Evolutionary conservation across 164 flowering plant species (phyloP), one percentile per base, ranked within the genome.

Genomic region (Paratinospora sagittata): DNA sequence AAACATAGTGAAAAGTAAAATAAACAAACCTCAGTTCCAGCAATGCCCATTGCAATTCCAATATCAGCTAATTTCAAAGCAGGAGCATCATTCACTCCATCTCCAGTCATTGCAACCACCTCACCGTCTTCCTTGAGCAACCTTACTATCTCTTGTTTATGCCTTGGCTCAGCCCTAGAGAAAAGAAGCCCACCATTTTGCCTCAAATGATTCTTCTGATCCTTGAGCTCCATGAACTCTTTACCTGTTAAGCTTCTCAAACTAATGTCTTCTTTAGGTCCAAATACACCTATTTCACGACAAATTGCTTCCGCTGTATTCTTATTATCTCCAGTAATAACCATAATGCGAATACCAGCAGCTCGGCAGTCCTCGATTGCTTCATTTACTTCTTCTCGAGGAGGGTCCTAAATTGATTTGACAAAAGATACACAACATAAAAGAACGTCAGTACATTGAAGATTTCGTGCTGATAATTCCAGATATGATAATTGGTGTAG

Each of bases 11-110:
- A 63, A n/a, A n/a, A 70, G 43, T 43, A 23, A 64, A 68, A 65
- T 58, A 57, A 36, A 66, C 13, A 65, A 80, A 91, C 98, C 97
- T 95, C 98, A 41, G 98, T 95, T 37, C 99, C 98, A 73, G 96
- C 76, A 72, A 92, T 91, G 61, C 99, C 99, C 99, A 95, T 95
- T 3, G 98, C 97, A 73, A 95, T 84, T 10, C 99, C 99, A 79
- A 95, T 92, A 77, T 94, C 98, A 72, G 98, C 98, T 76, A 92
- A 80, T 78, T 94, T 94, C 74, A 94, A 70, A 41, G 97, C 93
- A 78, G 94, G 96, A 21, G 94, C 94, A 80, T 92, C 96, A 76
- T 92, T 92, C 63, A 92, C 97, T 64, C 97, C 97, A 84, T 92
- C 97, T 37, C 97, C 97, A 30, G 97, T 92, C 97, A 92, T 92